Conservation (phyloP, 768 basidiomycete species). For the Suillus decipiens region DNA sequence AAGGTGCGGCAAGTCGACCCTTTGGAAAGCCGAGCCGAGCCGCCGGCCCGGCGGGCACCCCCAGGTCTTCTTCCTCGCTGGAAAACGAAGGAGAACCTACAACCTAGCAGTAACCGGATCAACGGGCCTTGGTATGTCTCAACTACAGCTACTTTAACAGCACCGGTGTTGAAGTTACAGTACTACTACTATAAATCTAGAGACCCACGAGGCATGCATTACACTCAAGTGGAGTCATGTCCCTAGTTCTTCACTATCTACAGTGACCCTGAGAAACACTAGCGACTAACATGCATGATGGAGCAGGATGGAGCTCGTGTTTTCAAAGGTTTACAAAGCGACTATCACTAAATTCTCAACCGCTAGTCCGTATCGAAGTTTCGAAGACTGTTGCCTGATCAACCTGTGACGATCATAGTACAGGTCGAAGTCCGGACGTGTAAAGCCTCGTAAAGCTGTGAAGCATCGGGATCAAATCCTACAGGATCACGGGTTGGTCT, state of each 20-base stretch:
- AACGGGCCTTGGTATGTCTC: background rate
- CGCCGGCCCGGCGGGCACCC: too few species aligned
- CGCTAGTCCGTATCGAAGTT: background rate
- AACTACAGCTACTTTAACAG: background rate
- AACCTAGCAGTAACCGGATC: background rate
- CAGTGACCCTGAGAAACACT: background rate
- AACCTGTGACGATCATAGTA: background rate
- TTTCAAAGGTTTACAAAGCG: background rate
- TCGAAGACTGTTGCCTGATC: background rate
- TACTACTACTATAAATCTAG: background rate
- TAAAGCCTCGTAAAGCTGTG: background rate
- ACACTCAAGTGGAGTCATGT: background rate
- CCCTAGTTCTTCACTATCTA: background rate
- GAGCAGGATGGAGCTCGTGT: too few species aligned
- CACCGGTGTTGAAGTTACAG: background rate
- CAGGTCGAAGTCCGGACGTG: background rate
- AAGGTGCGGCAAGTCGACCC: too few species aligned
- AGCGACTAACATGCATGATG: background rate
- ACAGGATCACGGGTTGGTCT: background rate
- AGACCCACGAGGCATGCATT: background rate
- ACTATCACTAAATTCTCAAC: background rate
- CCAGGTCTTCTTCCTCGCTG: too few species aligned
- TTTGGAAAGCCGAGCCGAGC: too few species aligned
- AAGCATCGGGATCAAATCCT: background rate
- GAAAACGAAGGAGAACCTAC: background rate